Evolutionary conservation across 805 yeast genomes (phyloP).

Genomic region (Jamesozyma spencerorum): DNA sequence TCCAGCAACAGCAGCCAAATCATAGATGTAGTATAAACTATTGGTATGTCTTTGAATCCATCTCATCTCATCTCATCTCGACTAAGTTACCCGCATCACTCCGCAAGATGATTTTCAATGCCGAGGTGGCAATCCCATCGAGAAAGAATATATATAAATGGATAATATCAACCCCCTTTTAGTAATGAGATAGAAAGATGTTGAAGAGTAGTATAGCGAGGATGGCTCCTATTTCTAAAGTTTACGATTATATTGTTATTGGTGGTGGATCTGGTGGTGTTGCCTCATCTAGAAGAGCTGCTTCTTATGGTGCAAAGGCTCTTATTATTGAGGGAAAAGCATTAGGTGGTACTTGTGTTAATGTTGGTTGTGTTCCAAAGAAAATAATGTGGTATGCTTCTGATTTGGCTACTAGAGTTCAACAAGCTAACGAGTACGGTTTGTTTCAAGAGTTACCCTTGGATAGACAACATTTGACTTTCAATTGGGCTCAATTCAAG

Average conservation of each 20-base stretch:
- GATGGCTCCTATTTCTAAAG: constrained; percentile 54
- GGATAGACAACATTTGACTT: constrained; percentile 45
- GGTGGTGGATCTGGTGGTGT: constrained; percentile 99
- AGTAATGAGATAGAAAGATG: no score
- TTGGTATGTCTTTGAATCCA: no score
- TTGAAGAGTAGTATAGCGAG: constrained; percentile 5
- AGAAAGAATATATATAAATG: no score
- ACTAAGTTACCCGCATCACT: no score
- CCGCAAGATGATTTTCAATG: no score
- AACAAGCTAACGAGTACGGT: constrained; percentile 76
- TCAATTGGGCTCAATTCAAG: constrained; percentile 78
- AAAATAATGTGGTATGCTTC: constrained; percentile 98
- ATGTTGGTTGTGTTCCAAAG: constrained; percentile 98
- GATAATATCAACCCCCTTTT: no score
- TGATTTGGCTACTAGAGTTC: constrained; percentile 69
- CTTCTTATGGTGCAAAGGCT: constrained; percentile 83
- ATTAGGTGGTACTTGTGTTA: constrained; percentile 97
- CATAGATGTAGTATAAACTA: no score
- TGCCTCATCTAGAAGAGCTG: constrained; percentile 96
- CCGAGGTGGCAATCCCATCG: background rate
- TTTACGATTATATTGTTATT: constrained; percentile 85
- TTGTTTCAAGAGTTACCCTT: constrained; percentile 49
- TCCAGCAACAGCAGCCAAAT: no score
- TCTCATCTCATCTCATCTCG: no score
- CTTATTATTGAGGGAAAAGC: constrained; percentile 69